Conservation (phyloP, 2,329 filamentous ascomycete genomes). For the Penicillium sp. region DNA sequence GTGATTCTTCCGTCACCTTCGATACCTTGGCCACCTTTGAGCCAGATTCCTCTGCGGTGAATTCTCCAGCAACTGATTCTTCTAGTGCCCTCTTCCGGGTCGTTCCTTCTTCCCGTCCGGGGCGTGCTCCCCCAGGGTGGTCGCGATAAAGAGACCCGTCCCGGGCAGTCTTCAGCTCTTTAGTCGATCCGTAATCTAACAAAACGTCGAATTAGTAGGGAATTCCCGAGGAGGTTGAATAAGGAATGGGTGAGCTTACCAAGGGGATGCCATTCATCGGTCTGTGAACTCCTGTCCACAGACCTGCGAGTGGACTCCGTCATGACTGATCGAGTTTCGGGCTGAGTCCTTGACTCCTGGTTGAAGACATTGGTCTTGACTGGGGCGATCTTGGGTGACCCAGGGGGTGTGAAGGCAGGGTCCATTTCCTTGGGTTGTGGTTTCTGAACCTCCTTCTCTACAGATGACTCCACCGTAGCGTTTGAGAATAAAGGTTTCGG, state of each 20-base stretch:
- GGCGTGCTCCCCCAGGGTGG: not conserved
- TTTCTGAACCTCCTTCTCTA: not conserved
- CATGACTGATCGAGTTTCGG: not conserved
- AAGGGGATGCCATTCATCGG: not conserved
- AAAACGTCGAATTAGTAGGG: not conserved
- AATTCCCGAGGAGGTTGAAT: not conserved
- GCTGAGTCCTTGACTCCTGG: not conserved
- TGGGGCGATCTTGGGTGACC: not conserved
- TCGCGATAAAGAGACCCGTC: slow-evolving; percentile 3
- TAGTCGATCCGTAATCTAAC: not conserved
- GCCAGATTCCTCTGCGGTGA: slow-evolving; percentile 10
- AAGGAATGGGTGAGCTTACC: not conserved
- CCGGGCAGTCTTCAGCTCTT: slow-evolving; percentile 8
- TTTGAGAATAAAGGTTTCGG: slow-evolving; percentile 8
- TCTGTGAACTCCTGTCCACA: not conserved
- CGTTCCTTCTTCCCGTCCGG: not conserved
- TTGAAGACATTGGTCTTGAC: not conserved
- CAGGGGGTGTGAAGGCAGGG: not conserved
- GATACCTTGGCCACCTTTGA: slow-evolving; percentile 26
- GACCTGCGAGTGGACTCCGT: not conserved
- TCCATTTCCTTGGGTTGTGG: not conserved
- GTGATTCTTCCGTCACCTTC: slow-evolving; percentile 12
- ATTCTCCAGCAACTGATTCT: slow-evolving; percentile 16
- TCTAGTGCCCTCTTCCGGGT: slow-evolving; percentile 27
- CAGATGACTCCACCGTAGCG: not conserved